Evolutionary conservation across 1,284 basidiomycete species (phyloP), one percentile per base, ranked within the genome.

Genomic region (Hypsizygus ulmarius): DNA sequence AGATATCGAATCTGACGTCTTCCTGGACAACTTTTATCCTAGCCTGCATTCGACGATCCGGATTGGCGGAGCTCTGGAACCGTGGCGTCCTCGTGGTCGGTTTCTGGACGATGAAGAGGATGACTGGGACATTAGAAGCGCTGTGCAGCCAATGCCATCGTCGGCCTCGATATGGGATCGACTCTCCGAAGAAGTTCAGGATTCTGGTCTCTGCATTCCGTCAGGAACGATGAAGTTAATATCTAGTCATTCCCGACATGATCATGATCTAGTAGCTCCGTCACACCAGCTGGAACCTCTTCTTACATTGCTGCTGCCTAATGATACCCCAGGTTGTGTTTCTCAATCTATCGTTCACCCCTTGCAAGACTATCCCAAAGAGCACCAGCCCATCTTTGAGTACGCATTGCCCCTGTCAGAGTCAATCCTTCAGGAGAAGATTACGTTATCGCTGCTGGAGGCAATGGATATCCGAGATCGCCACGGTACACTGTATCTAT

Each of bases 371-470:
- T 16, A 28, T 32, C 32, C 21, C 15, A 14, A 34, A 25, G 27
- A 19, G 9, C 15, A 21, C 8, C 19, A 40, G 25, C 19, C 16
- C 10, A 11, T 14, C 29, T 27, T 18, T 15, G 37, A 39, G 29
- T 16, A 36, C 9, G 12, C 32, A 14, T 16, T n/a, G 21, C 10
- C 21, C 9, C 28, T 10, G 27, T 14, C 60, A 56, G 64, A 59
- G 59, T 5, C 43, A 61, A 40, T 50, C 5, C 40, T 47, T 32
- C 39, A 64, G 62, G 67, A 72, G 45, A 59, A 61, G 47, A 59
- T 72, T 38, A 67, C 68, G 18, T 61, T 70, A n/a, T 62, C 68
- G 8, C 53, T 73, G 28, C 54, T 70, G 41, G 54, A 62, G 45
- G 67, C 68, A 7, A 67, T 70, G 66, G 63, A 64, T 39, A 49